Percentiles rank a stretch among this genome's conserved stretches.
phyloP scores from a whole-genome alignment of 169 alveolate species.

The Eimeria praecox region DNA sequence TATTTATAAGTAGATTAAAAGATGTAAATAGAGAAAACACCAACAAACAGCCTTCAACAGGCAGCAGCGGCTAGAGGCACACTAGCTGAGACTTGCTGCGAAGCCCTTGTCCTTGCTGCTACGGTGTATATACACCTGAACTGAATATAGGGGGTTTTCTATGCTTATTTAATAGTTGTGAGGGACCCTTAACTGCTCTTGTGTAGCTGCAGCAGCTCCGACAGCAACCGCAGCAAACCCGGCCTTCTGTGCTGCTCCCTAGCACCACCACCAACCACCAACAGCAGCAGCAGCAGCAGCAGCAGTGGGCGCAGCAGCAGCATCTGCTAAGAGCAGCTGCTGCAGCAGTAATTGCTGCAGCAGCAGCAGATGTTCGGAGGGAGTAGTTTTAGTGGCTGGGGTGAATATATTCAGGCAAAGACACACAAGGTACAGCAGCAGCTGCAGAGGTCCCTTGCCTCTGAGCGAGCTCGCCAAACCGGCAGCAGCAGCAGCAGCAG shows the following conservation, averaged over 20 bases:
- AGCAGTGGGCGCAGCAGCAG: neutral
- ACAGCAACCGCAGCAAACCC: neutral
- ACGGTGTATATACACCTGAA: neutral
- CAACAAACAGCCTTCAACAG: neutral
- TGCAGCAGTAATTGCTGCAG: neutral
- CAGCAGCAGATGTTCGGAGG: conserved; percentile 71
- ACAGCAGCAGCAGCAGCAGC: conserved; percentile 34
- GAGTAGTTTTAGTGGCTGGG: conserved; percentile 40
- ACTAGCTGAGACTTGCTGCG: neutral
- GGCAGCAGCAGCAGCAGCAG: conserved; percentile 42
- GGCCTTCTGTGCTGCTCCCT: neutral
- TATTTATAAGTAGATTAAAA: neutral
- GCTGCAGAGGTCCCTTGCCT: conserved; percentile 38
- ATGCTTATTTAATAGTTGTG: neutral
- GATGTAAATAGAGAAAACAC: neutral
- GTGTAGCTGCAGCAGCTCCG: neutral
- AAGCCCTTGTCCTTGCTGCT: neutral
- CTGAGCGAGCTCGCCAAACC: neutral
- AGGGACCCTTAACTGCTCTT: neutral
- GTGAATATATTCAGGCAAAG: conserved; percentile 54
- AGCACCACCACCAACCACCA: too few relatives aligned
- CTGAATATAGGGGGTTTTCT: neutral
- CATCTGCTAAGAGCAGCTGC: neutral
- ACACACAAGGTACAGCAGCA: conserved; percentile 37
- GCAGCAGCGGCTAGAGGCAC: neutral